Conservation (phyloP, 257 asterid genomes). For the Dorcoceras hygrometricum region DNA sequence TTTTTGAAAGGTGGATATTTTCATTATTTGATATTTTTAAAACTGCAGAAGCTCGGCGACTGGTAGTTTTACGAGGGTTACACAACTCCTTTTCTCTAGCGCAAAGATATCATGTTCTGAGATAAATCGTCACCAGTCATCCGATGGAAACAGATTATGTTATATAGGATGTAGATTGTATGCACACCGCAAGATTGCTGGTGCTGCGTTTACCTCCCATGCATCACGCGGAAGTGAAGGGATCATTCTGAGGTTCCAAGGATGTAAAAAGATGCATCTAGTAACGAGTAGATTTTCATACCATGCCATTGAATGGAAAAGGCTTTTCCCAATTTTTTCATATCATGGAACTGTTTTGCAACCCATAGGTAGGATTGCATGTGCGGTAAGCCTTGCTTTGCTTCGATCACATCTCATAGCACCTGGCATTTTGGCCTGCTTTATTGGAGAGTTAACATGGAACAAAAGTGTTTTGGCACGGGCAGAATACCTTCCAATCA, state of each 20-base stretch:
- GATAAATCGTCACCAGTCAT: constrained; percentile 28
- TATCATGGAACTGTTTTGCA: constrained; percentile 45
- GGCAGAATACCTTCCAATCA: constrained; percentile 54
- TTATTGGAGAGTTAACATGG: constrained; percentile 57
- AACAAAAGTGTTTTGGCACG: constrained; percentile 39
- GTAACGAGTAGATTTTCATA: constrained; percentile 34
- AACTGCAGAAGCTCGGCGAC: constrained; percentile 40
- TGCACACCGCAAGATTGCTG: constrained; percentile 32
- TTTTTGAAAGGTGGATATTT: background rate
- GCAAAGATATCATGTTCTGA: constrained; percentile 34
- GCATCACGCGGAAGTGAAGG: constrained; percentile 35
- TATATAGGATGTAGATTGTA: constrained; percentile 31
- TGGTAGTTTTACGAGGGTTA: constrained; percentile 49
- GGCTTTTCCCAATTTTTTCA: constrained; percentile 52
- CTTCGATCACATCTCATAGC: constrained; percentile 73
- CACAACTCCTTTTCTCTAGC: constrained; percentile 32
- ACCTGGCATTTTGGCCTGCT: constrained; percentile 74
- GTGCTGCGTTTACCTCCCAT: constrained; percentile 43
- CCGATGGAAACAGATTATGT: constrained; percentile 24
- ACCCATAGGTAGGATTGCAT: constrained; percentile 60
- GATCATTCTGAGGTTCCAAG: constrained; percentile 36
- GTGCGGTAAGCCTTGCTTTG: constrained; percentile 75
- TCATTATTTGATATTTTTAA: constrained; percentile 17
- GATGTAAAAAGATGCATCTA: constrained; percentile 25
- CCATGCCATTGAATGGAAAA: constrained; percentile 60